Conservation (phyloP, 495 filamentous ascomycete species). For the Tetracladium setigerum region DNA sequence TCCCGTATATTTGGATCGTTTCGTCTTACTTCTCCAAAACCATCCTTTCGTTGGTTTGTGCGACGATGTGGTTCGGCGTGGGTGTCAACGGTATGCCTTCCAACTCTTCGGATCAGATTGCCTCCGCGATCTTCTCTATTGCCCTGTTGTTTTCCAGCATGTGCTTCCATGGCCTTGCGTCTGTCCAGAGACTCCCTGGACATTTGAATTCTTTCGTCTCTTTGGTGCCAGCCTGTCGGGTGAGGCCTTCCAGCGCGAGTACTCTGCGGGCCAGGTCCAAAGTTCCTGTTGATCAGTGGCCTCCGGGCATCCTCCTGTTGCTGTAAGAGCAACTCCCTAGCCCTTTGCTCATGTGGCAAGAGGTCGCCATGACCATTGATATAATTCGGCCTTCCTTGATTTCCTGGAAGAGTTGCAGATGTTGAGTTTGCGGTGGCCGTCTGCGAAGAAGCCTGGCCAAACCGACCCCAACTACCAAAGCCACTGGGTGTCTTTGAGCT, state of each 20-base stretch:
- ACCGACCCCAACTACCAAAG: too few relatives aligned
- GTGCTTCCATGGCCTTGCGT: neutral
- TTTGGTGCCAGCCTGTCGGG: neutral
- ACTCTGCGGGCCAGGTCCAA: conserved; percentile 11
- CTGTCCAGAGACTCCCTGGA: neutral
- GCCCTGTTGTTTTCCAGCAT: neutral
- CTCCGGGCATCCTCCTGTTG: neutral
- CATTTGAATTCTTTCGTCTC: too few relatives aligned
- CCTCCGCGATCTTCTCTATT: neutral
- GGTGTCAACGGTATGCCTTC: neutral
- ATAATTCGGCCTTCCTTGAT: too few relatives aligned
- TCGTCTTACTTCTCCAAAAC: too few relatives aligned
- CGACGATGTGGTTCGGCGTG: too few relatives aligned
- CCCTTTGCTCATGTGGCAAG: conserved; percentile 18
- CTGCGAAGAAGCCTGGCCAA: too few relatives aligned
- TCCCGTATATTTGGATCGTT: too few relatives aligned
- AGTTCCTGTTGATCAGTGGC: conserved; percentile 1
- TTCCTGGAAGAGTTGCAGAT: too few relatives aligned
- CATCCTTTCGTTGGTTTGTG: too few relatives aligned
- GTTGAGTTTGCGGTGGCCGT: too few relatives aligned
- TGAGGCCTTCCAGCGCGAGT: conserved; percentile 16
- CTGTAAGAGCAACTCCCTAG: conserved; percentile 9
- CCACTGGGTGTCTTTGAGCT: too few relatives aligned
- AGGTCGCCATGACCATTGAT: conserved; percentile 1
- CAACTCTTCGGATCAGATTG: neutral